Conservation (phyloP, 2,329 filamentous ascomycete species). For the Sarocladium brachiariae region DNA sequence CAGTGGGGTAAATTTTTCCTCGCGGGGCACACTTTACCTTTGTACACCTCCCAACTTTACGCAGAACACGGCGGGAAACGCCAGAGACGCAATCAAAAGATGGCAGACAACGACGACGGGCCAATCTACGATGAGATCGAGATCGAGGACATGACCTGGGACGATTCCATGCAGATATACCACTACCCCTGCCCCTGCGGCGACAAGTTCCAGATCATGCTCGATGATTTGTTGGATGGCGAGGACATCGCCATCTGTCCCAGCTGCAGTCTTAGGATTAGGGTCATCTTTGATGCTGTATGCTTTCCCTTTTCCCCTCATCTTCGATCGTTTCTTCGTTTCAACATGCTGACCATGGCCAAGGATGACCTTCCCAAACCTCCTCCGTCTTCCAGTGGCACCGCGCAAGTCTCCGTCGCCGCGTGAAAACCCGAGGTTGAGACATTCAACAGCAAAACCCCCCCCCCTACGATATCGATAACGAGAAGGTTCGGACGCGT, state of each 20-base stretch:
- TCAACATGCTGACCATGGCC: not conserved
- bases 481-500: too few relatives aligned
- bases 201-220: conserved; percentile 87
- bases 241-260: conserved; percentile 96
- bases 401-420: conserved; percentile 30
- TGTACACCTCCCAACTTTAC: not conserved
- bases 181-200: conserved; percentile 96
- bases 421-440: conserved; percentile 21
- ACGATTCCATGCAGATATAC: conserved; percentile 76
- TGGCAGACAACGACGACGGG: conserved; percentile 57
- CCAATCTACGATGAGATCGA: conserved; percentile 96
- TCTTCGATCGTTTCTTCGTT: not conserved
- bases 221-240: conserved; percentile 78
- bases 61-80: too few relatives aligned
- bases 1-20: conserved; percentile 5
- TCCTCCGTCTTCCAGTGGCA: conserved; percentile 23
- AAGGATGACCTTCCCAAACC: conserved; percentile 40
- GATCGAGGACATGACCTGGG: conserved; percentile 97
- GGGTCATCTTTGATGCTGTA: conserved; percentile 86
- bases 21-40: not conserved
- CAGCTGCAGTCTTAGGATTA: conserved; percentile 94
- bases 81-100: conserved; percentile 24
- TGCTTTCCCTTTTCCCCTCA: conserved; percentile 23
- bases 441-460: not conserved
- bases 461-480: not conserved